Evolutionary conservation across 345 rosid genomes (phyloP).

Genomic region (Erodium maritimum): DNA sequence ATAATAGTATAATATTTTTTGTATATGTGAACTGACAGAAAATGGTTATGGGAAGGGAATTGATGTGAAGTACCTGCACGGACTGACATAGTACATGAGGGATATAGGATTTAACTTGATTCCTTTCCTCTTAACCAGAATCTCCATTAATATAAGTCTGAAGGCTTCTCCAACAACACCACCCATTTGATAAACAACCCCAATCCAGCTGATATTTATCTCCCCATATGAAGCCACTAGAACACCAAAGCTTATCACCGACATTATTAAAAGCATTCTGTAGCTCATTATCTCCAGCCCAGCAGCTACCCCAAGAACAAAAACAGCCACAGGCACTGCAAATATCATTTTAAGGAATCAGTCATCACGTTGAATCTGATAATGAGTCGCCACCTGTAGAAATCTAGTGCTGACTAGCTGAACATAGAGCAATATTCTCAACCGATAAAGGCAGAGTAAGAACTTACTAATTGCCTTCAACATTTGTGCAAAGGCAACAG

Average conservation of each 20-base stretch:
- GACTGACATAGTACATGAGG: constrained; percentile 90
- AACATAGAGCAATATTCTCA: not conserved
- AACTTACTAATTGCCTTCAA: constrained; percentile 88
- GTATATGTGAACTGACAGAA: not conserved
- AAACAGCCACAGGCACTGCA: constrained; percentile 99
- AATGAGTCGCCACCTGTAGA: too few relatives aligned
- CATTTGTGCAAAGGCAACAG: constrained; percentile 97
- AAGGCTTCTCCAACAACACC: constrained; percentile 95
- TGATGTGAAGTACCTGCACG: constrained; percentile 65
- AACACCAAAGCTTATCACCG: constrained; percentile 88
- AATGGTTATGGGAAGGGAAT: not conserved
- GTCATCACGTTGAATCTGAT: not conserved
- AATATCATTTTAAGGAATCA: constrained; percentile 8
- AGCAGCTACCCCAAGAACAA: constrained; percentile 81
- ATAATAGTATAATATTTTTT: not conserved
- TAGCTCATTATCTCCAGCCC: constrained; percentile 94
- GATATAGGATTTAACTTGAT: constrained; percentile 83
- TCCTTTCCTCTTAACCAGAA: constrained; percentile 90
- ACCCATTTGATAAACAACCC: constrained; percentile 98
- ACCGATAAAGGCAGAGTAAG: not conserved
- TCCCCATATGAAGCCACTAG: constrained; percentile 95
- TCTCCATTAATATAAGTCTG: constrained; percentile 86
- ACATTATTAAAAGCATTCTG: constrained; percentile 93
- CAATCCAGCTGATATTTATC: constrained; percentile 82
- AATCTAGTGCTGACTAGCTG: not conserved